Conservation (phyloP, 2,329 filamentous ascomycete species). For the Fusarium haematococcum region DNA sequence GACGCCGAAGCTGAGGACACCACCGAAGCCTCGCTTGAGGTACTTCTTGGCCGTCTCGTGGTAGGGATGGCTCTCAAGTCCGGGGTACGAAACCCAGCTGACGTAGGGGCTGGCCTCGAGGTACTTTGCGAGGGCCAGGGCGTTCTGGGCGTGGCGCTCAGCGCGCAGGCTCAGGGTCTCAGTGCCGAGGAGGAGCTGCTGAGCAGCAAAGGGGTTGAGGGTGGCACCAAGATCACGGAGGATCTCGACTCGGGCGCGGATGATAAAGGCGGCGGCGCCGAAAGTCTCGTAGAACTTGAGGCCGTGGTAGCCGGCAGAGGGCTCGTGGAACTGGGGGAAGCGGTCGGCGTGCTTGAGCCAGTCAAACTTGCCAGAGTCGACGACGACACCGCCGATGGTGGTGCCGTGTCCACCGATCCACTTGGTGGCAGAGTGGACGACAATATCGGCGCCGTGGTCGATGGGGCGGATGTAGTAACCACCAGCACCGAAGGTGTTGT, state of each 20-base stretch:
- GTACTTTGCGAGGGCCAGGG: slow-evolving; percentile 83
- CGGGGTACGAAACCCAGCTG: slow-evolving; percentile 93
- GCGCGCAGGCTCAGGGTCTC: slow-evolving; percentile 90
- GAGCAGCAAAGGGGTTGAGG: slow-evolving; percentile 90
- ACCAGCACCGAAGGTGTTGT: slow-evolving; percentile 96
- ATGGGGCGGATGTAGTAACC: slow-evolving; percentile 90
- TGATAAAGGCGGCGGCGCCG: slow-evolving; percentile 82
- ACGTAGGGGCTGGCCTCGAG: slow-evolving; percentile 87
- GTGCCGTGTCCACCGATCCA: slow-evolving; percentile 98
- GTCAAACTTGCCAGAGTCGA: slow-evolving; percentile 93
- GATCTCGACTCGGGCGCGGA: slow-evolving; percentile 89
- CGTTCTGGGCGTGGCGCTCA: slow-evolving; percentile 89
- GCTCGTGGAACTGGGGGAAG: slow-evolving; percentile 94
- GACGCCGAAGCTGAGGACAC: slow-evolving; percentile 92
- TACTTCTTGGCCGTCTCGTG: slow-evolving; percentile 89
- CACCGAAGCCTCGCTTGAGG: slow-evolving; percentile 84
- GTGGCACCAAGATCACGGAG: slow-evolving; percentile 86
- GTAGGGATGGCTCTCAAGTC: slow-evolving; percentile 83
- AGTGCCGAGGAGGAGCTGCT: slow-evolving; percentile 88
- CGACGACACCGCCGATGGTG: slow-evolving; percentile 86
- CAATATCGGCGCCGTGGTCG: slow-evolving; percentile 90
- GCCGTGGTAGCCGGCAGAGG: slow-evolving; percentile 89
- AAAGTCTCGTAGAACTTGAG: slow-evolving; percentile 96
- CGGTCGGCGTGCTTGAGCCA: slow-evolving; percentile 87
- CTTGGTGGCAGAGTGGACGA: slow-evolving; percentile 94